Evolutionary conservation across 108 stramenopile genomes (phyloP).

Genomic region (Mediolabrus comicus): DNA sequence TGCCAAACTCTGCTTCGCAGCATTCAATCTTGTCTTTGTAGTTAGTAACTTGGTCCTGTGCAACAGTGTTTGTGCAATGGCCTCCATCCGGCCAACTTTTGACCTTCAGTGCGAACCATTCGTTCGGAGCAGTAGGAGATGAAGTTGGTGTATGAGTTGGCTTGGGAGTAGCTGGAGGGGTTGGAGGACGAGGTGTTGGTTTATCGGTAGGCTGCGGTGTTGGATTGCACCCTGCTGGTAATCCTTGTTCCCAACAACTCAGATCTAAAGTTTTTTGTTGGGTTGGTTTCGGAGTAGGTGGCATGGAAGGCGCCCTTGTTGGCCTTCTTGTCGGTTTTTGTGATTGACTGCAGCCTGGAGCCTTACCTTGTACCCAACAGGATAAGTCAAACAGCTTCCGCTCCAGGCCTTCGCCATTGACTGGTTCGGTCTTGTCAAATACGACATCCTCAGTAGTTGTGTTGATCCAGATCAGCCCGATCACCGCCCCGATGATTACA

Average conservation of each 20-base stretch:
- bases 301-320: background rate
- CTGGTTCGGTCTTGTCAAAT: background rate
- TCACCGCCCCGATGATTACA: background rate
- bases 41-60: background rate
- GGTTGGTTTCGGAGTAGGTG: background rate
- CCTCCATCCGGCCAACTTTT: background rate
- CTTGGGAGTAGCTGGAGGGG: too few relatives aligned
- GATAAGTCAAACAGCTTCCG: background rate
- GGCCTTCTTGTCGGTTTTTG: background rate
- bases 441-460: background rate
- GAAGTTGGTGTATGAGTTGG: too few relatives aligned
- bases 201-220: background rate
- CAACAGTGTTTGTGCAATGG: background rate
- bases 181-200: too few relatives aligned
- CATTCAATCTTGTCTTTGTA: background rate
- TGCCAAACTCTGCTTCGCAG: background rate
- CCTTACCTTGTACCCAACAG: background rate
- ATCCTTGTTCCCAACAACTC: too few relatives aligned
- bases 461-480: background rate
- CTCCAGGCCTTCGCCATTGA: background rate
- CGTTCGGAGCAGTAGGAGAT: background rate
- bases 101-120: background rate
- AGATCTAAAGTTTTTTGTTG: too few relatives aligned
- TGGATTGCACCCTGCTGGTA: too few relatives aligned
- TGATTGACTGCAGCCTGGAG: background rate